Percentiles rank a stretch among this genome's conserved stretches.
Evolutionary conservation across 1,284 basidiomycete genomes (phyloP).

Genomic region (Pseudozyma sp.): DNA sequence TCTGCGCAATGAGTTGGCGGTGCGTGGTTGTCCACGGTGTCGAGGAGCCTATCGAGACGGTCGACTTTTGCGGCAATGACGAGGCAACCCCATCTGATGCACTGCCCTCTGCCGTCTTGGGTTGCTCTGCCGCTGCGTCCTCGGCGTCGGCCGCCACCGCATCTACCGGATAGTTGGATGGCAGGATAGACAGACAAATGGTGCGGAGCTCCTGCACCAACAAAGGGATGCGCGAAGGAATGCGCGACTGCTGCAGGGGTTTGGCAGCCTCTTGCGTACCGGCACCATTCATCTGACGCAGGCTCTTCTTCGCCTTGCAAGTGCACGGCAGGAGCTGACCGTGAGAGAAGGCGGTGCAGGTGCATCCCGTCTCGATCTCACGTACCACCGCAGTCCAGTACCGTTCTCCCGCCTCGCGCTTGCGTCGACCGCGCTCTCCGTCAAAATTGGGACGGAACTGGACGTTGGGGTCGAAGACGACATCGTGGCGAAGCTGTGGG

Average conservation of each 20-base stretch:
- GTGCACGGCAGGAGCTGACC: conserved; percentile 67
- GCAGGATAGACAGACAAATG: conserved; percentile 84
- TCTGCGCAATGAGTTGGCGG: conserved; percentile 69
- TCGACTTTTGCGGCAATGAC: conserved; percentile 3
- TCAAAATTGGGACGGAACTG: conserved; percentile 70
- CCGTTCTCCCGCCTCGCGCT: conserved; percentile 79
- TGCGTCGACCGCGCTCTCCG: conserved; percentile 74
- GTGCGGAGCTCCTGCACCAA: conserved; percentile 83
- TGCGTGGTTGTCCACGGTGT: conserved; percentile 38
- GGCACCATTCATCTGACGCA: conserved; percentile 1
- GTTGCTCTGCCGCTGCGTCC: conserved; percentile 6
- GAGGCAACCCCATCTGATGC: neutral
- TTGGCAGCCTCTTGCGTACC: conserved; percentile 1
- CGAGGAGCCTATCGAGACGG: conserved; percentile 4
- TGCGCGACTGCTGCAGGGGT: conserved; percentile 16
- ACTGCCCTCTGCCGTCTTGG: conserved; percentile 1
- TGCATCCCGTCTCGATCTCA: conserved; percentile 84
- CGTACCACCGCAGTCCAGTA: conserved; percentile 86
- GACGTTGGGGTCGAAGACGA: conserved; percentile 77
- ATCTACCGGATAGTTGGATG: conserved; percentile 70
- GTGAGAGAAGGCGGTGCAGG: conserved; percentile 79
- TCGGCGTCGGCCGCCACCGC: conserved; percentile 72
- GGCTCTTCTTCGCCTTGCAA: conserved; percentile 32
- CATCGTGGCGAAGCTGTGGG: conserved; percentile 89
- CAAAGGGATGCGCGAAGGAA: conserved; percentile 78